A percentile compares a stretch with the other conserved stretches of the same genome.
Conservation (phyloP, 1,139 yeast species). For the Entelexis paramagnoliae region DNA sequence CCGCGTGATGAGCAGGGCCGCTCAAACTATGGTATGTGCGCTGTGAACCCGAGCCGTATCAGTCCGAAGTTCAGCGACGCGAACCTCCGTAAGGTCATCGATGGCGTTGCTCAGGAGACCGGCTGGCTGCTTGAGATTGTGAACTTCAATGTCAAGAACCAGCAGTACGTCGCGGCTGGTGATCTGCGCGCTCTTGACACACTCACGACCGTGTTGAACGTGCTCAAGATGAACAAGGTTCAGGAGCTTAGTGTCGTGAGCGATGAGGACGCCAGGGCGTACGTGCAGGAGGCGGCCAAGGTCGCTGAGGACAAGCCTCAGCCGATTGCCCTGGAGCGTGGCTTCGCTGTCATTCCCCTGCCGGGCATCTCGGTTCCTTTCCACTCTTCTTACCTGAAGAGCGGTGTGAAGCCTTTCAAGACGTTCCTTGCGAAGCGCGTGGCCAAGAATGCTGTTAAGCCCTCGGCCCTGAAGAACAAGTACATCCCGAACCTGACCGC, state of each 20-base stretch:
- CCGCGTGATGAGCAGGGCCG: constrained; percentile 93
- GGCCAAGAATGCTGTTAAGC: constrained; percentile 89
- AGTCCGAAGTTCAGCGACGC: constrained; percentile 82
- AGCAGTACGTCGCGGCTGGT: constrained; percentile 98
- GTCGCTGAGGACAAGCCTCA: constrained; percentile 80
- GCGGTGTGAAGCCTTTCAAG: constrained; percentile 98
- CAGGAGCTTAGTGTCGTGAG: constrained; percentile 74
- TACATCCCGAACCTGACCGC: constrained; percentile 99
- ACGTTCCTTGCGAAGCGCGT: constrained; percentile 94
- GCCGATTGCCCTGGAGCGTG: constrained; percentile 94
- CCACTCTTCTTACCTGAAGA: constrained; percentile 95
- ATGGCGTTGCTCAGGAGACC: constrained; percentile 70
- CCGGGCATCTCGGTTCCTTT: constrained; percentile 98
- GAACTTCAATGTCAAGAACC: constrained; percentile 94
- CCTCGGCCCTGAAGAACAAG: constrained; percentile 83
- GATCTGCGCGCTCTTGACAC: constrained; percentile 92
- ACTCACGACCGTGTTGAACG: constrained; percentile 83
- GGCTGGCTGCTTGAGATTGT: constrained; percentile 95
- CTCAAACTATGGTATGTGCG: constrained; percentile 98
- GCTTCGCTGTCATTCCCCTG: constrained; percentile 95
- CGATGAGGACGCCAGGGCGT: constrained; percentile 77
- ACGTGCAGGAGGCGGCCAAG: constrained; percentile 72
- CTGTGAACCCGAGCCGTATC: constrained; percentile 92
- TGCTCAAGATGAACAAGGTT: constrained; percentile 84
- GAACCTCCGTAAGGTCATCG: constrained; percentile 90